phyloP scores from a whole-genome alignment of 2,329 filamentous ascomycete species.

The Sclerotiophoma versabilis region DNA sequence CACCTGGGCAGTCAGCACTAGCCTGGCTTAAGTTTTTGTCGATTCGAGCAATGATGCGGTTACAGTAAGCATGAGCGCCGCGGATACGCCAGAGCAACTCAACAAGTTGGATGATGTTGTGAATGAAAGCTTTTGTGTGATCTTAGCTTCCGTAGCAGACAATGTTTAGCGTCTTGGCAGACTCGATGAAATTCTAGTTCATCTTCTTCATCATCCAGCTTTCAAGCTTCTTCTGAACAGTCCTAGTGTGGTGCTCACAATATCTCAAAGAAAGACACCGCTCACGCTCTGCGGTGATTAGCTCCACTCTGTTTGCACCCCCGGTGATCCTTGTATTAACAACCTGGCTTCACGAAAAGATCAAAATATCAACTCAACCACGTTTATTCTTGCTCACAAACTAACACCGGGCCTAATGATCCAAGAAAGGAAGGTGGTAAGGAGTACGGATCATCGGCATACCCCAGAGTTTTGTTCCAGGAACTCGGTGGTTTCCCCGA shows the following conservation, averaged over 20 bases:
- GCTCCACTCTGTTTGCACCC: too few relatives aligned
- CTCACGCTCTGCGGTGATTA: too few relatives aligned
- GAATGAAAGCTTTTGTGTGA: not conserved
- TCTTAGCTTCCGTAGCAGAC: not conserved
- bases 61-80: not conserved
- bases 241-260: too few relatives aligned
- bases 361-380: not conserved
- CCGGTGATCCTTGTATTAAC: too few relatives aligned
- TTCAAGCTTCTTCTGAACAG: too few relatives aligned
- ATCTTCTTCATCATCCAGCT: too few relatives aligned
- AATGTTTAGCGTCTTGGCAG: not conserved
- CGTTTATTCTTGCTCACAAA: too few relatives aligned
- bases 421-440: constrained; percentile 1
- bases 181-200: not conserved
- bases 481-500: constrained; percentile 12
- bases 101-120: not conserved
- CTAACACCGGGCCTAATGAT: not conserved
- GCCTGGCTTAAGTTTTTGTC: not conserved
- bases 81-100: not conserved
- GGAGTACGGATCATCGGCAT: not conserved
- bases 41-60: not conserved
- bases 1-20: constrained; percentile 48
- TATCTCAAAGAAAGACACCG: too few relatives aligned
- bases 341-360: too few relatives aligned
- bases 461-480: not conserved